Percentiles rank a stretch among this genome's conserved stretches.
phyloP scores from a whole-genome alignment of 345 rosid genomes.

The Euphorbia peplus region DNA sequence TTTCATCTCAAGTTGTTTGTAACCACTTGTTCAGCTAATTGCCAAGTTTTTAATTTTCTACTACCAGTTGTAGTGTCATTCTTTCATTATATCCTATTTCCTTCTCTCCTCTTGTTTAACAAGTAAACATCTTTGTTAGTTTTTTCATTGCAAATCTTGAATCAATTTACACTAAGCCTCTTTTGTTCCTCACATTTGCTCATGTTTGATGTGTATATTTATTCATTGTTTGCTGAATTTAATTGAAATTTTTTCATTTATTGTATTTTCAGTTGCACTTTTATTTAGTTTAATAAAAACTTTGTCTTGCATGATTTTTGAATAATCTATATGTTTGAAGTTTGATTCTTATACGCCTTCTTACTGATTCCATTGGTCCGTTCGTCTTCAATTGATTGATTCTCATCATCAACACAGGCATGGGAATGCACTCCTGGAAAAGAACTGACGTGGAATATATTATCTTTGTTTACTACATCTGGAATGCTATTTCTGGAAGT shows the following conservation, averaged over 20 bases:
- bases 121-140: not conserved
- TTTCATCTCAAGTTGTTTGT: not conserved
- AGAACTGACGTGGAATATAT: constrained; percentile 73
- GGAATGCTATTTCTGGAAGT: constrained; percentile 95
- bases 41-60: not conserved
- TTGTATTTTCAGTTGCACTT: too few species aligned
- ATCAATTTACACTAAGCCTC: not conserved
- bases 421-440: constrained; percentile 85
- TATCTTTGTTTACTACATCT: constrained; percentile 73
- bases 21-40: not conserved
- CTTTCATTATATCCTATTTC: not conserved
- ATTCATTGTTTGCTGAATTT: not conserved
- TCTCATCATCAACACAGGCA: constrained; percentile 39
- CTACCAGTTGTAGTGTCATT: not conserved
- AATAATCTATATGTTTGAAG: not conserved
- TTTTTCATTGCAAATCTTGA: not conserved
- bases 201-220: too few species aligned
- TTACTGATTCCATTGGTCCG: not conserved
- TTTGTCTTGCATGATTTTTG: not conserved
- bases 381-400: not conserved
- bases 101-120: not conserved
- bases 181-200: too few species aligned
- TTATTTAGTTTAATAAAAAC: not conserved
- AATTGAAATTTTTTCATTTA: too few species aligned
- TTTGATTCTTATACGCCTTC: not conserved